These are phyloP conservation scores for Candida ficus DNA, from an alignment of 805 yeast species.

Conservation along the genomic window DNA sequence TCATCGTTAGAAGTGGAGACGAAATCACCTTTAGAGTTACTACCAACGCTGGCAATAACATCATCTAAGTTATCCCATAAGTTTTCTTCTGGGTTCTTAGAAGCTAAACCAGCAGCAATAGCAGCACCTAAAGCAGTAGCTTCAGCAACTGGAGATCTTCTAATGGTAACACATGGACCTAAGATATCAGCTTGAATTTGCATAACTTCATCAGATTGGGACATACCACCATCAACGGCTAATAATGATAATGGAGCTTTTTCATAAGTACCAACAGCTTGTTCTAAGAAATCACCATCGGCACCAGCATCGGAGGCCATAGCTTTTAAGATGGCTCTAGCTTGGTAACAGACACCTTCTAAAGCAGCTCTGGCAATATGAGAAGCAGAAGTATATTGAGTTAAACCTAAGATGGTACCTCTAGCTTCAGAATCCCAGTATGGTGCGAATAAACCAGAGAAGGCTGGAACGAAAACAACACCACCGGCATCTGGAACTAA, in stretches of 20 bases:
- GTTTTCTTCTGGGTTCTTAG: slow-evolving; percentile 44
- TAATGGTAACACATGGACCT: slow-evolving; percentile 80
- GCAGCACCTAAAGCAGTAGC: slow-evolving; percentile 97
- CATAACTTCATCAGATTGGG: slow-evolving; percentile 84
- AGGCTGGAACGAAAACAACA: slow-evolving; percentile 92
- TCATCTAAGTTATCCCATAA: slow-evolving; percentile 77
- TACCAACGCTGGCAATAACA: slow-evolving; percentile 40
- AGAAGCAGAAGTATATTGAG: slow-evolving; percentile 86
- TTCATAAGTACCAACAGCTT: slow-evolving; percentile 34
- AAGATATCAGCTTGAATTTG: slow-evolving; percentile 90
- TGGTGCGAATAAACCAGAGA: slow-evolving; percentile 91
- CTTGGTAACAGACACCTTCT: slow-evolving; percentile 94
- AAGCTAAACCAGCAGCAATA: slow-evolving; percentile 81
- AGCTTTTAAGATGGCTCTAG: slow-evolving; percentile 82
- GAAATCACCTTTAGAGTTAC: slow-evolving; percentile 30
- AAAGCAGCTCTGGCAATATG: slow-evolving; percentile 93
- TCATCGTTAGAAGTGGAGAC: slow-evolving; percentile 43
- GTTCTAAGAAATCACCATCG: slow-evolving; percentile 47
- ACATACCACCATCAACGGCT: slow-evolving; percentile 95
- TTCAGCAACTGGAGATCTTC: slow-evolving; percentile 77
- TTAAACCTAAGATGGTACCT: slow-evolving; percentile 89
- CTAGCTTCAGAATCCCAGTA: slow-evolving; percentile 93
- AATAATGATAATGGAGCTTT: slow-evolving; percentile 48
- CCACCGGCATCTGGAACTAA: slow-evolving; percentile 82
- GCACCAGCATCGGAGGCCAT: slow-evolving; percentile 84